Percentiles rank a stretch among this genome's conserved stretches.
Evolutionary conservation across 2,329 filamentous ascomycete species (phyloP).

Genomic region (Cordyceps tenuipes): DNA sequence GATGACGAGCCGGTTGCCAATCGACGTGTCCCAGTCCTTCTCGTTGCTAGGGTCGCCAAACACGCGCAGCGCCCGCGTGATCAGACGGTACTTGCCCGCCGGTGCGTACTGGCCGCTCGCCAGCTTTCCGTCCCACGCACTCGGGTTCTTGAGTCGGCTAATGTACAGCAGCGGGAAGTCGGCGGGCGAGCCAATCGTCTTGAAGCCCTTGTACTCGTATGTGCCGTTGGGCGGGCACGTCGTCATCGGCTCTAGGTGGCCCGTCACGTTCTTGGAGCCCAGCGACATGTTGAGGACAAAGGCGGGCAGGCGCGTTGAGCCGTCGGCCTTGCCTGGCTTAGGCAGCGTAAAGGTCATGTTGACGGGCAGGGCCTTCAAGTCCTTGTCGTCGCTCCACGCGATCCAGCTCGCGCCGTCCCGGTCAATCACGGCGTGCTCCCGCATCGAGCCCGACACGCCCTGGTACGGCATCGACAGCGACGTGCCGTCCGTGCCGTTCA

Average conservation of each 20-base stretch:
- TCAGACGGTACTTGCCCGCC: constrained; percentile 41
- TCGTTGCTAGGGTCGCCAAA: constrained; percentile 38
- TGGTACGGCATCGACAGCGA: constrained; percentile 31
- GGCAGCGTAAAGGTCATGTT: constrained; percentile 36
- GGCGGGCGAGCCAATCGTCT: constrained; percentile 34
- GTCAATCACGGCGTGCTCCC: constrained; percentile 26
- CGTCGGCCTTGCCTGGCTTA: constrained; percentile 27
- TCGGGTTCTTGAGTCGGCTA: constrained; percentile 18
- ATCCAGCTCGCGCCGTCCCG: constrained; percentile 26
- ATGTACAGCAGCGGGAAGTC: constrained; percentile 31
- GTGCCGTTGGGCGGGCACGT: constrained; percentile 21
- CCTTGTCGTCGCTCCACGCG: constrained; percentile 26
- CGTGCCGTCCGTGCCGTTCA: constrained; percentile 30
- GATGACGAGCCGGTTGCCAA: constrained; percentile 37
- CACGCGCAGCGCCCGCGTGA: constrained; percentile 40
- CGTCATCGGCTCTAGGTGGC: constrained; percentile 35
- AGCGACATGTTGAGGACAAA: constrained; percentile 35
- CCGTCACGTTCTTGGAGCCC: constrained; percentile 35
- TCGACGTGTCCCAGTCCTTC: constrained; percentile 38
- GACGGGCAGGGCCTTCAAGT: constrained; percentile 18
- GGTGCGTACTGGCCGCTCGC: constrained; percentile 39
- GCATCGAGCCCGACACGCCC: constrained; percentile 25
- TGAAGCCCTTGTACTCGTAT: constrained; percentile 29
- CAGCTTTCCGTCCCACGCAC: constrained; percentile 38
- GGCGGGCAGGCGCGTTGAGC: constrained; percentile 27